phyloP scores from a whole-genome alignment of 192 early-diverging fungal genomes.

The Podila epicladia region DNA sequence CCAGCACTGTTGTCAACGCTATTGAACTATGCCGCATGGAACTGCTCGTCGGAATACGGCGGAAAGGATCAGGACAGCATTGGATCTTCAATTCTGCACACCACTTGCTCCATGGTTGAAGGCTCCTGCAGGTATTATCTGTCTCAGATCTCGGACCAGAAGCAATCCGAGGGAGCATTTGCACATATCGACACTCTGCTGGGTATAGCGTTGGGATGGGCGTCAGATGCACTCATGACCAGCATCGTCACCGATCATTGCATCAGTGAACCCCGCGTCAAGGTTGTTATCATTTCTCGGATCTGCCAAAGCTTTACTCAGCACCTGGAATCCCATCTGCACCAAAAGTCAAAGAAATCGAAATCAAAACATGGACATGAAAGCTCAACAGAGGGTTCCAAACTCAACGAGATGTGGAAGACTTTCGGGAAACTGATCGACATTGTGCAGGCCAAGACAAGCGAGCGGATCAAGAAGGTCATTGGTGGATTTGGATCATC shows the following conservation, averaged over 20 bases:
- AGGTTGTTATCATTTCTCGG: slow-evolving; percentile 14
- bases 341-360: slow-evolving; percentile 13
- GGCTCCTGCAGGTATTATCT: slow-evolving; percentile 23
- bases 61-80: slow-evolving; percentile 17
- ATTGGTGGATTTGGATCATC: background rate
- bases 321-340: slow-evolving; percentile 8
- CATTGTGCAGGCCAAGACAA: slow-evolving; percentile 8
- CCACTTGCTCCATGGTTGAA: slow-evolving; percentile 24
- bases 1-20: slow-evolving; percentile 16
- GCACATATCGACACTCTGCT: slow-evolving; percentile 19
- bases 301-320: slow-evolving; percentile 27
- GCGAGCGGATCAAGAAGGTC: slow-evolving; percentile 12
- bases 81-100: slow-evolving; percentile 16
- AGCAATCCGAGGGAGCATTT: slow-evolving; percentile 11
- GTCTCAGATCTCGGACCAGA: slow-evolving; percentile 12
- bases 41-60: slow-evolving; percentile 22
- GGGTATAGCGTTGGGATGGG: background rate
- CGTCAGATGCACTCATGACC: slow-evolving; percentile 1
- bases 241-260: background rate
- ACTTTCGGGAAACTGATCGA: slow-evolving; percentile 2
- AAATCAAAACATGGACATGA: slow-evolving; percentile 12
- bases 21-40: slow-evolving; percentile 24
- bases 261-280: slow-evolving; percentile 18
- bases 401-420: slow-evolving; percentile 8
- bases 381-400: background rate